phyloP scores from a whole-genome alignment of 2,329 filamentous ascomycete genomes.

The Talaromyces sp. region DNA sequence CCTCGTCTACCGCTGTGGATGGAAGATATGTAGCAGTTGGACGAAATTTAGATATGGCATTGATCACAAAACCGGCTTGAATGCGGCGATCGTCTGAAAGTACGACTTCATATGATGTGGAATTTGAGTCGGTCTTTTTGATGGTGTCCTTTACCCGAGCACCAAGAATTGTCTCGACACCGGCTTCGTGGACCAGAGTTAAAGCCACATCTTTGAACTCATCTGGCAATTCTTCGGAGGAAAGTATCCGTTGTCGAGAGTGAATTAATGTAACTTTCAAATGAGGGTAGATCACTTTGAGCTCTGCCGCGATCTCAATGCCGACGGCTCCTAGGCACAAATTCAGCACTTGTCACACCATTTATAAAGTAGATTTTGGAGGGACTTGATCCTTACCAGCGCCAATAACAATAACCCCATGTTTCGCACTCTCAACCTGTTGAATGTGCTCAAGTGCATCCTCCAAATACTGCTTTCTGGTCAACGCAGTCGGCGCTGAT shows the following conservation, averaged over 20 bases:
- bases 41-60: conserved; percentile 62
- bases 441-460: conserved; percentile 62
- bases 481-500: conserved; percentile 65
- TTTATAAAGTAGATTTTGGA: too few species aligned
- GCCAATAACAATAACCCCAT: conserved; percentile 69
- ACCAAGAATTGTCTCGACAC: conserved; percentile 63
- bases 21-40: conserved; percentile 65
- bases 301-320: conserved; percentile 76
- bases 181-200: conserved; percentile 57
- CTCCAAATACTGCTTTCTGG: conserved; percentile 59
- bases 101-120: conserved; percentile 43
- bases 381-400: conserved; percentile 47
- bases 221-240: conserved; percentile 67
- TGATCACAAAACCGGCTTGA: conserved; percentile 62
- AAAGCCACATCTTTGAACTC: conserved; percentile 64
- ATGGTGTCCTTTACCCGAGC: conserved; percentile 52
- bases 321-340: conserved; percentile 62
- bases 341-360: conserved; percentile 17
- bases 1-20: conserved; percentile 54
- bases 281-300: conserved; percentile 64
- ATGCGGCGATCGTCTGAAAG: conserved; percentile 61
- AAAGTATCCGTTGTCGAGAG: conserved; percentile 66
- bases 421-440: conserved; percentile 49
- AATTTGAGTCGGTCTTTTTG: conserved; percentile 25
- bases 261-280: conserved; percentile 71